Percentiles rank a stretch among this genome's conserved stretches.
Conservation (phyloP, 331 rosid species). For the Prunus yedoensis region DNA sequence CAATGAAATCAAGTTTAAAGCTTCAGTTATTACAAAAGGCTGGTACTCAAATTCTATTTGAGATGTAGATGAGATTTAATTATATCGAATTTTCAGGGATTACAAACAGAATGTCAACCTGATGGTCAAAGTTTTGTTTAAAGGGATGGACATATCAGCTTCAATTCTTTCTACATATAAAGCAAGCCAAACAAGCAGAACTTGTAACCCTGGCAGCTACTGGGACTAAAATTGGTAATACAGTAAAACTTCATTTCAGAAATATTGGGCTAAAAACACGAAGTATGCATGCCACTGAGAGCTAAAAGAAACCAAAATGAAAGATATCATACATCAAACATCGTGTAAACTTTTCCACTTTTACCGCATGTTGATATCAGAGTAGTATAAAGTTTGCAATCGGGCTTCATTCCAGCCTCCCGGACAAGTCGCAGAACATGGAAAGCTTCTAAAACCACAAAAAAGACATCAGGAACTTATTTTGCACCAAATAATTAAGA, state of each 20-base stretch:
- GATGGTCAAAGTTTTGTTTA: neutral
- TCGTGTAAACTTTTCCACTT: constrained; percentile 87
- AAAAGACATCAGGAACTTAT: constrained; percentile 29
- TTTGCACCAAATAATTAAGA: constrained; percentile 17
- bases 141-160: neutral
- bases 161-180: neutral
- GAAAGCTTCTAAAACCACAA: constrained; percentile 77
- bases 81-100: neutral
- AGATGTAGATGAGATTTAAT: neutral
- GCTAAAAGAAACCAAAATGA: constrained; percentile 27
- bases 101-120: neutral
- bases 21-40: neutral
- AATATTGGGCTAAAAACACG: constrained; percentile 1
- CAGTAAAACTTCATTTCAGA: neutral
- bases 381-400: constrained; percentile 96
- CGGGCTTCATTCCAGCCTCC: constrained; percentile 75
- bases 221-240: neutral
- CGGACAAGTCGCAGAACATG: constrained; percentile 77
- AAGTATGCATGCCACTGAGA: neutral
- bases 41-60: neutral
- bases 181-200: neutral
- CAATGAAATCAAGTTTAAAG: neutral
- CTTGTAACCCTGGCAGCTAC: constrained; percentile 4
- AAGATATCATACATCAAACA: constrained; percentile 82
- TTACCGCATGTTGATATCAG: constrained; percentile 90